A percentile compares a stretch with the other conserved stretches of the same genome.
Conservation (phyloP, 225 moss, liverwort and hornwort species). For the Thuidium tamariscinum region DNA sequence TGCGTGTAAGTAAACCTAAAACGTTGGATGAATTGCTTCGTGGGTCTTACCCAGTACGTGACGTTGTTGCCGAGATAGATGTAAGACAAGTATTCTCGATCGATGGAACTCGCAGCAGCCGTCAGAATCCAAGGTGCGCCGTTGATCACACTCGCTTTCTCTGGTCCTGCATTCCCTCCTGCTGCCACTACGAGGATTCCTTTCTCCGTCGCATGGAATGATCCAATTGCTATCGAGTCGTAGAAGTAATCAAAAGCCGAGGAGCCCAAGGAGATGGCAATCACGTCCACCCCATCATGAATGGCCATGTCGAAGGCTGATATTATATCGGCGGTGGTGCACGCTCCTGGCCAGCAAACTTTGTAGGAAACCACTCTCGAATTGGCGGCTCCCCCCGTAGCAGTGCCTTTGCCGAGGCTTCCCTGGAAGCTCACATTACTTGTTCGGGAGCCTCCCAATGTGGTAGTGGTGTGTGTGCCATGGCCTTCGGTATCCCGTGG, state of each 20-base stretch:
- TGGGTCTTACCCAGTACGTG: slow-evolving; percentile 18
- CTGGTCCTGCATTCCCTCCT: slow-evolving; percentile 23
- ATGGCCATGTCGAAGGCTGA: slow-evolving; percentile 55
- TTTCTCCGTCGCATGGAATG: slow-evolving; percentile 20
- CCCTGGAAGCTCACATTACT: slow-evolving; percentile 12
- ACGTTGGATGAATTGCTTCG: neutral
- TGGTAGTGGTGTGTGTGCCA: slow-evolving; percentile 40
- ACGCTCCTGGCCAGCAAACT: slow-evolving; percentile 28
- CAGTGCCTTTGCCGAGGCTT: slow-evolving; percentile 4
- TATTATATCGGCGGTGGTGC: slow-evolving; percentile 35
- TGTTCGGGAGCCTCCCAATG: slow-evolving; percentile 20
- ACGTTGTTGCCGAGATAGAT: slow-evolving; percentile 23
- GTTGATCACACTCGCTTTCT: neutral
- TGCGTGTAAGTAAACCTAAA: neutral
- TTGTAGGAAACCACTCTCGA: slow-evolving; percentile 44
- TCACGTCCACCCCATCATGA: slow-evolving; percentile 50
- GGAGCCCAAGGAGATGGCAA: slow-evolving; percentile 33
- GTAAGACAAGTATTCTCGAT: slow-evolving; percentile 19
- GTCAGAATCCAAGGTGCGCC: slow-evolving; percentile 38
- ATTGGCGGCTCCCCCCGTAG: slow-evolving; percentile 30
- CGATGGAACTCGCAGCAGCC: slow-evolving; percentile 37
- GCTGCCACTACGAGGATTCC: slow-evolving; percentile 18
- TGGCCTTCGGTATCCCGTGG: slow-evolving; percentile 31
- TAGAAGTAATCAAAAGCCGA: slow-evolving; percentile 6
- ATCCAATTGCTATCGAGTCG: slow-evolving; percentile 26